These are phyloP conservation scores for Cicer judaicum DNA, from an alignment of 306 rosid species.

Conservation along the genomic window DNA sequence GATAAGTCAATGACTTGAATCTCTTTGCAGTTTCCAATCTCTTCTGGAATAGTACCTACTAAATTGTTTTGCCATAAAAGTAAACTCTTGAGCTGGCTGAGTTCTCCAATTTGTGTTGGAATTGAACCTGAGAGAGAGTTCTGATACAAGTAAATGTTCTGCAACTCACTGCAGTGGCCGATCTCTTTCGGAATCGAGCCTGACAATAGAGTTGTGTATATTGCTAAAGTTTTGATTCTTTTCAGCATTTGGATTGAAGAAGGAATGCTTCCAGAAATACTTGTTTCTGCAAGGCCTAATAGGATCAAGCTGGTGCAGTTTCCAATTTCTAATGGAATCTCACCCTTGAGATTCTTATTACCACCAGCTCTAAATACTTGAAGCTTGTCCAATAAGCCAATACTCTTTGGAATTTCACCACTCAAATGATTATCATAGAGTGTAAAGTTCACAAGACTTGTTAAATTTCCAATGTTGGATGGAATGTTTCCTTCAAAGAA, in stretches of 20 bases:
- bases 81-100: conserved; percentile 63
- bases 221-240: conserved; percentile 67
- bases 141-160: conserved; percentile 73
- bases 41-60: conserved; percentile 79
- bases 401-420: conserved; percentile 78
- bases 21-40: conserved; percentile 71
- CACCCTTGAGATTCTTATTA: conserved; percentile 73
- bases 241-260: conserved; percentile 76
- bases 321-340: conserved; percentile 87
- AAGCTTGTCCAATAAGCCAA: conserved; percentile 67
- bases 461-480: conserved; percentile 67
- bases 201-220: conserved; percentile 73
- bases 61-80: conserved; percentile 84
- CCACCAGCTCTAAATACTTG: conserved; percentile 86
- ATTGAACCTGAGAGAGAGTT: conserved; percentile 74
- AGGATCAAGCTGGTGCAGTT: conserved; percentile 78
- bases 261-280: conserved; percentile 85
- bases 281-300: conserved; percentile 89
- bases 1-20: conserved; percentile 76
- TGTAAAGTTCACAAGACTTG: conserved; percentile 66
- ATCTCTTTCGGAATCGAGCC: conserved; percentile 89
- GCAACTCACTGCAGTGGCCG: conserved; percentile 79
- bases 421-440: conserved; percentile 74
- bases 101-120: conserved; percentile 68
- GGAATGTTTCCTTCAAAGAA: conserved; percentile 78